Base-by-base conservation (phyloP, 1,139 yeast species). In the Yamadazyma atlantica region DNA sequence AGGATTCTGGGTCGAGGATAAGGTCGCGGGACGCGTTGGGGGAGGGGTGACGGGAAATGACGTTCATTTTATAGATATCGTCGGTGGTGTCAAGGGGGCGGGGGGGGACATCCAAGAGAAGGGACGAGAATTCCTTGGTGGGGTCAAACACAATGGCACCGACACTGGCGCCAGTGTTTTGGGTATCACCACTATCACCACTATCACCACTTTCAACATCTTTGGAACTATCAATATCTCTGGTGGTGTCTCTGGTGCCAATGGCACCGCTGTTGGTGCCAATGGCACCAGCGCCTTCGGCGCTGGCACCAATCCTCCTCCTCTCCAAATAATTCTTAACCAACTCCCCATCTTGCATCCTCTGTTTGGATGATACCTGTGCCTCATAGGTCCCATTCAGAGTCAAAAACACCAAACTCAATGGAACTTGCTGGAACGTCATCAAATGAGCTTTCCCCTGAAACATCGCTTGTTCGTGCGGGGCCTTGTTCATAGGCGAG, bases 371-470 rank as follows among this genome's bases (percentile, higher is more conserved):
- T 16, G 43, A 32, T 11, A 48, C 41, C 34, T 35, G 61, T 37
- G 48, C 59, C 54, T 35, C 62, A 41, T 63, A 67, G 3, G 69
- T 60, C 3, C 75, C 75, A 17, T 46, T 46, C 34, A 48, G 50
- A 4, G 76, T 64, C 36, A 73, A 55, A 41, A 75, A 75, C 13
- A 73, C 53, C 10, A 76, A 47, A 30, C 66, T 64, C 15, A 50
- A 44, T 1, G 82, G 82, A 7, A 63, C 51, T 2, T 75, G 73
- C 2, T 75, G 74, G 36, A 51, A 48, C 2, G 75, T 53, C 38
- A 71, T 62, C 33, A 76, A 53, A 49, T 62, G 68, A 1, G 80
- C 66, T 49, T 70, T 73, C 0, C 79, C 64, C 44, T 57, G 62
- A 54, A 57, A 45, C 51, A 58, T 55, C 5, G 51, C 60, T 39